A percentile compares a stretch with the other conserved stretches of the same genome.
These are phyloP conservation scores for Termitomyces titanicus DNA, from an alignment of 768 basidiomycete genomes.

Conservation along the genomic window DNA sequence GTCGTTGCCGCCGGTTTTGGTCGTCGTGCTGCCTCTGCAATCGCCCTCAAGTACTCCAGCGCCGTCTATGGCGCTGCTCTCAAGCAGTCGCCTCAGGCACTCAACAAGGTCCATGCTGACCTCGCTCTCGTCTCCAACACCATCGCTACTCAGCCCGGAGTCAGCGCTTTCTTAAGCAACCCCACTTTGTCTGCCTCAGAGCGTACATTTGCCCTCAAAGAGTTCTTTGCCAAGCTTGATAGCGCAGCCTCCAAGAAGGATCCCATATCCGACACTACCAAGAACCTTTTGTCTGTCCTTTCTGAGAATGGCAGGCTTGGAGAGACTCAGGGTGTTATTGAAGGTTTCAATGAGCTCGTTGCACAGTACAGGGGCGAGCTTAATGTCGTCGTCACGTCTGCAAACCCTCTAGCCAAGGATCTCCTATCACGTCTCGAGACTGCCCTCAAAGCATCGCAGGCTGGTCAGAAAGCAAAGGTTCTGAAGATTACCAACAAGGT, in stretches of 20 bases:
- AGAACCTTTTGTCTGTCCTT: slow-evolving; percentile 87
- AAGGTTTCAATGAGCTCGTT: slow-evolving; percentile 88
- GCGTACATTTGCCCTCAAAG: slow-evolving; percentile 61
- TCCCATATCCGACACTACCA: slow-evolving; percentile 78
- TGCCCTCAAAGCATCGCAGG: slow-evolving; percentile 80
- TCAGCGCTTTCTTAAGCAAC: slow-evolving; percentile 77
- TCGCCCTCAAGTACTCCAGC: slow-evolving; percentile 82
- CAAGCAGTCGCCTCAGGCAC: slow-evolving; percentile 75
- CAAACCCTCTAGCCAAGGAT: slow-evolving; percentile 74
- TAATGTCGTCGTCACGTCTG: slow-evolving; percentile 89
- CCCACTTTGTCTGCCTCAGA: slow-evolving; percentile 87
- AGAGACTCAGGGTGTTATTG: slow-evolving; percentile 82
- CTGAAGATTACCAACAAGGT: slow-evolving; percentile 93
- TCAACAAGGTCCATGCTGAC: slow-evolving; percentile 85
- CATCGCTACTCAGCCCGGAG: slow-evolving; percentile 62
- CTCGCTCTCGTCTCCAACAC: slow-evolving; percentile 66
- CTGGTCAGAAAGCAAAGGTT: slow-evolving; percentile 82
- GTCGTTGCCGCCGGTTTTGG: slow-evolving; percentile 46
- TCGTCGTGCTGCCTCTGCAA: slow-evolving; percentile 70
- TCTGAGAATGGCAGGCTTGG: slow-evolving; percentile 90
- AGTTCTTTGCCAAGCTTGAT: slow-evolving; percentile 68
- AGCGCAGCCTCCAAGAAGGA: slow-evolving; percentile 64
- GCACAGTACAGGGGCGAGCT: slow-evolving; percentile 90
- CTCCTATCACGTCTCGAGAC: slow-evolving; percentile 76
- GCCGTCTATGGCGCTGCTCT: slow-evolving; percentile 81